Conservation (phyloP, 352 stramenopile species). For the Pythium sukuiense region DNA sequence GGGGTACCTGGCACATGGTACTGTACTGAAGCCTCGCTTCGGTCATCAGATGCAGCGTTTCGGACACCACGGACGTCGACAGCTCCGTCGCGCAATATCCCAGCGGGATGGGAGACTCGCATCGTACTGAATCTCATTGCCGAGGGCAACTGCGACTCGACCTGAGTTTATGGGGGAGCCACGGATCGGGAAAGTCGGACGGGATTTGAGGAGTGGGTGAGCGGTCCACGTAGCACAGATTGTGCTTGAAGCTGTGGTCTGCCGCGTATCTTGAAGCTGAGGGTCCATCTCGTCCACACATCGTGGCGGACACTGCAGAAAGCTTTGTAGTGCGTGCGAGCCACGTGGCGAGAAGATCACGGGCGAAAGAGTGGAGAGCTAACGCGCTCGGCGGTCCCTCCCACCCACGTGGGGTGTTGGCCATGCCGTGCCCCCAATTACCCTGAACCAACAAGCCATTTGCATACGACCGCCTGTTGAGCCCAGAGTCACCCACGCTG, state of each 20-base stretch:
- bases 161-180: not conserved
- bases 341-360: not conserved
- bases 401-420: not conserved
- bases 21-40: not conserved
- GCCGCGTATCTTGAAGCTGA: not conserved
- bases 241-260: not conserved
- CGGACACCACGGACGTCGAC: too few relatives aligned
- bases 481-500: not conserved
- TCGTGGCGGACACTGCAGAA: not conserved
- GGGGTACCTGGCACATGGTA: too few relatives aligned
- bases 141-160: not conserved
- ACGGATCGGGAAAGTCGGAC: too few relatives aligned
- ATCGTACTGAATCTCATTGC: too few relatives aligned
- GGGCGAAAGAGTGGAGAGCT: not conserved
- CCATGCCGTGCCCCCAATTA: not conserved
- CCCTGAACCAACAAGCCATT: not conserved
- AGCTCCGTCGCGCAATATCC: not conserved
- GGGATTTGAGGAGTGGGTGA: not conserved
- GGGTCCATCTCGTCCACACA: not conserved
- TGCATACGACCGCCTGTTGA: not conserved
- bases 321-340: not conserved
- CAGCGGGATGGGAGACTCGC: too few relatives aligned
- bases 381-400: not conserved
- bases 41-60: not conserved
- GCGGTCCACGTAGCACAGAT: not conserved